A percentile compares a stretch with the other conserved stretches of the same genome.
Conservation (phyloP, 371 early-diverging fungal species). For the Saksenaea vasiformis region DNA sequence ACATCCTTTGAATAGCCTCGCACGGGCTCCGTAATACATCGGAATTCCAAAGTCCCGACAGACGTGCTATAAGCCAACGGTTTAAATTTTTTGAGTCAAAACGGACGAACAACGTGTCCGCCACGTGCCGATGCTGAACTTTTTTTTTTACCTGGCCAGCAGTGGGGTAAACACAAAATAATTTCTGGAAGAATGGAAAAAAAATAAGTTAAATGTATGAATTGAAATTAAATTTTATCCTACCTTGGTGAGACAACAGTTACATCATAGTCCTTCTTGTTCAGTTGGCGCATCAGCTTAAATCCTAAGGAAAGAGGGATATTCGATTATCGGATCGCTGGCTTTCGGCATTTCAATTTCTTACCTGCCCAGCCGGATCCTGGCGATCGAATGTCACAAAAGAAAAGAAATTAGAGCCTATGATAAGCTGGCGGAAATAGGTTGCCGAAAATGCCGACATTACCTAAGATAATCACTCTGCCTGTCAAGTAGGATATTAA, state of each 20-base stretch:
- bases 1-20: slow-evolving; percentile 59
- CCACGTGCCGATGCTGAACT: neutral
- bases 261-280: slow-evolving; percentile 64
- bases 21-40: slow-evolving; percentile 76
- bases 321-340: neutral
- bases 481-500: neutral
- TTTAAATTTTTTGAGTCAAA: slow-evolving; percentile 4
- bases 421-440: neutral
- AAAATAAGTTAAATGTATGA: neutral
- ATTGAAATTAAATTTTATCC: neutral
- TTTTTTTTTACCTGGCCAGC: slow-evolving; percentile 58
- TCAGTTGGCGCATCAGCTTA: slow-evolving; percentile 61
- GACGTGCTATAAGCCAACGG: slow-evolving; percentile 46
- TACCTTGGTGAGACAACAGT: slow-evolving; percentile 69
- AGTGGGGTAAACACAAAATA: slow-evolving; percentile 86
- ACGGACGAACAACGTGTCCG: neutral
- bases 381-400: slow-evolving; percentile 14
- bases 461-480: neutral
- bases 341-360: neutral
- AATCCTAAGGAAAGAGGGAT: slow-evolving; percentile 46
- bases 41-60: slow-evolving; percentile 84
- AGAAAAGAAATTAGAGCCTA: neutral
- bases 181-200: slow-evolving; percentile 47
- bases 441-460: neutral
- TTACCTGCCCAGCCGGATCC: slow-evolving; percentile 73